Conservation (phyloP, 2,329 filamentous ascomycete species). For the Pyrenophora graminea region DNA sequence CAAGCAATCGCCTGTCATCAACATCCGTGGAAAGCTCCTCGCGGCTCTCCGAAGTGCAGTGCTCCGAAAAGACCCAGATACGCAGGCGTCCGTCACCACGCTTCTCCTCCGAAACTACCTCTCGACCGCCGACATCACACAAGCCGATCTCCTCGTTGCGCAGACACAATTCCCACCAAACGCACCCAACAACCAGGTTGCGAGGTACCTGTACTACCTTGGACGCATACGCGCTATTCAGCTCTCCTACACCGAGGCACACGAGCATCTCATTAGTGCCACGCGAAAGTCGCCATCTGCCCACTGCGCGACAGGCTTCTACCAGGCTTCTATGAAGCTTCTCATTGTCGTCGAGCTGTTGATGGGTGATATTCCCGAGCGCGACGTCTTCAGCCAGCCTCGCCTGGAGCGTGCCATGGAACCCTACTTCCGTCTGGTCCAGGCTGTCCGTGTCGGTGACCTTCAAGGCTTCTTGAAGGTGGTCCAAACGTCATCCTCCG, state of each 20-base stretch:
- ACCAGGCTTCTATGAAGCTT: conserved; percentile 95
- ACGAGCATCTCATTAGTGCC: conserved; percentile 89
- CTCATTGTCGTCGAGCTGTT: conserved; percentile 92
- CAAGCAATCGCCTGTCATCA: conserved; percentile 81
- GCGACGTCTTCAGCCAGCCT: conserved; percentile 88
- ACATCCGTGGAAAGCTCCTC: conserved; percentile 83
- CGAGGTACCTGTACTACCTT: conserved; percentile 95
- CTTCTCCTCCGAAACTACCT: conserved; percentile 95
- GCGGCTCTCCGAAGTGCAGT: conserved; percentile 93
- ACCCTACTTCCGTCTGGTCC: conserved; percentile 91
- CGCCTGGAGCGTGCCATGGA: conserved; percentile 84
- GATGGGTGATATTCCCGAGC: conserved; percentile 98
- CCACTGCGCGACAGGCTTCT: conserved; percentile 87
- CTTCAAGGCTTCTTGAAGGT: conserved; percentile 89
- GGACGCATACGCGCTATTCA: conserved; percentile 96
- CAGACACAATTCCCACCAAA: conserved; percentile 94
- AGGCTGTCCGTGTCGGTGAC: conserved; percentile 95
- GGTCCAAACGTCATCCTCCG: conserved; percentile 77
- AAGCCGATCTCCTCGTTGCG: conserved; percentile 92
- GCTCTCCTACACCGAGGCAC: conserved; percentile 93
- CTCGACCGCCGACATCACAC: conserved; percentile 91
- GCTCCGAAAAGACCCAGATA: conserved; percentile 93
- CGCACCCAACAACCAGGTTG: conserved; percentile 97
- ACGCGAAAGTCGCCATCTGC: conserved; percentile 94
- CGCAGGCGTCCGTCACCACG: conserved; percentile 94